Base-by-base conservation (phyloP, 176 grass and related monocot species). In the Microstegium vimineum region DNA sequence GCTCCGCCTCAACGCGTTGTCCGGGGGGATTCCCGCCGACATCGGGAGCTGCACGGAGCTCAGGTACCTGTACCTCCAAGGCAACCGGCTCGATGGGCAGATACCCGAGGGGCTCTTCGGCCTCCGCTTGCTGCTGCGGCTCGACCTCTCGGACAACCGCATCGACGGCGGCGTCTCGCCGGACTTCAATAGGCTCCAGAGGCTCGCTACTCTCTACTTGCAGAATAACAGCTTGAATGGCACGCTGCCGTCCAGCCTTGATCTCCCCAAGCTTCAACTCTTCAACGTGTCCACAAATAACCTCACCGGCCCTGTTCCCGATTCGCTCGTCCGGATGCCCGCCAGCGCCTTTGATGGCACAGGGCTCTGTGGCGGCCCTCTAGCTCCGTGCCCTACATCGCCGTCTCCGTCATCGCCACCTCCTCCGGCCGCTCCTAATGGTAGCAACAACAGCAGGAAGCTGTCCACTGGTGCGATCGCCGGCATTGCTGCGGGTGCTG, bases 201-300 rank as follows among this genome's bases (percentile, higher is more conserved):
- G 63, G 30, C 75, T 98, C 5, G 79, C 62, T 0, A 87, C 61
- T 31, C 89, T 98, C 0, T 86, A 91, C 23, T 13, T 95, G n/a
- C 33, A 94, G 22, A 56, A 61, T 17, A 98, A 98, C 64, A n/a
- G 1, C 2, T n/a, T 98, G 1, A 86, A 51, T 1, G 92, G 95
- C 13, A 71, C 56, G 10, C 82, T 98, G 3, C 95, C 95, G 10
- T 8, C 49, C 10, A 76, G 76, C 14, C 82, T 87, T 12, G 61
- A 78, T 3, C 63, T 97, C 46, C 69, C 74, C 20, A 72, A 47
- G 2, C 85, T 98, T 10, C 9, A 71, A 8, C 57, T 15, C 0
- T 98, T 95, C 75, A 93, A 98, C 80, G 89, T 98, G 26, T 98
- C 95, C 0, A 45, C 75, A n/a, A 91, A 85, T 10, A 71, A 60